Base-by-base conservation (phyloP, 148 eudicot species). In the Vaccinium darrowii region DNA sequence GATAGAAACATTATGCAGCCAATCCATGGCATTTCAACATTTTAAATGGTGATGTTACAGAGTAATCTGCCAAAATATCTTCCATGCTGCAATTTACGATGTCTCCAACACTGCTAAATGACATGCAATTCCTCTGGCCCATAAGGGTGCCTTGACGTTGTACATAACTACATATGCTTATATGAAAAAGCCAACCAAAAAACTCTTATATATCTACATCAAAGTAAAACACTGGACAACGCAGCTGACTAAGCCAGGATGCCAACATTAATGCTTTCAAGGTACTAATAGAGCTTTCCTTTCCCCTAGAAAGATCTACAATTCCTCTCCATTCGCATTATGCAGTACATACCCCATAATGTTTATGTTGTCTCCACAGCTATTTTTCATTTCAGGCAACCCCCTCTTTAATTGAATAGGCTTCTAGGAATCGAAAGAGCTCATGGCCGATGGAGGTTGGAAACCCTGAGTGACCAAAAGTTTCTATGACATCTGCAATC, bases 401-500 rank as follows among this genome's bases (percentile, higher is more conserved):
- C 74, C 53, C 79, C 54, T 19, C 78, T 19, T 75, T 39, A 21
- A 49, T 75, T 75, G 56, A 36, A 18, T 76, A 49, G 54, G 54
- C 52, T 36, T 7, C 53, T 43, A 47, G 51, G 51, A 75, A 73
- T 18, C 52, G 25, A 75, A 63, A 39, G 27, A 49, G 27, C 27
- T 49, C 30, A 47, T 76, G 79, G 27, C 79, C 6, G 8, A 47
- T 49, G 54, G 56, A 49, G 79, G 79, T 47, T 11, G 52, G 58
- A 23, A 77, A 77, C 23, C 16, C 0, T 51, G 30, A 77, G 56
- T n/a, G 56, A 47, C 54, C 30, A 76, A 76, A 76, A n/a, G 54
- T 76, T 76, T 76, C 16, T 47, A 76, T 76, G 11, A 76, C n/a
- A 9, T 76, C 56, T 49, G 33, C 79, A 50, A n/a, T n/a, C 79